Evolutionary conservation across 805 yeast genomes (phyloP), one percentile per base, ranked within the genome.

Genomic region (Metschnikowia vanudenii): DNA sequence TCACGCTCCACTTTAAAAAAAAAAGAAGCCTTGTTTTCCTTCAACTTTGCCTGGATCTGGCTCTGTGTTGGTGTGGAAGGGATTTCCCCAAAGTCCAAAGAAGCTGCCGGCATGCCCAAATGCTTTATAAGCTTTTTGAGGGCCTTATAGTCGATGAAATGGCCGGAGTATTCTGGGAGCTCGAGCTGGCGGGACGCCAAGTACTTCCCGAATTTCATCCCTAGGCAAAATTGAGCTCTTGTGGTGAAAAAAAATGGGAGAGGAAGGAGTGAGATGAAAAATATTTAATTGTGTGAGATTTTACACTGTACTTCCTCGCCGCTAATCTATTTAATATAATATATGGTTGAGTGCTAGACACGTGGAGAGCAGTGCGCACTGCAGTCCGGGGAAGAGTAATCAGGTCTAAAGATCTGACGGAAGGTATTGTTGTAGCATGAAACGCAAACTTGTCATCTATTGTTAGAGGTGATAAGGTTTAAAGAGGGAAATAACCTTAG

Each of bases 121-220:
- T 85, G 84, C 66, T 92, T 92, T 61, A 92, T 92, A 55, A 91
- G 78, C 75, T 92, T 94, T 66, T 92, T 92, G 48, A 92, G 72
- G 3, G 92, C 94, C 71, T 94, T 94, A 69, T 94, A 94, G 70
- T 94, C 90, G 62, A 94, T 92, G 71, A 92, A 94, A 63, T 88
- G 85, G 32, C 92, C 90, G 41, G 95, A 82, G 65, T 94, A 94
- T 66, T 94, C 99, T 10, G 98, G 98, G 49, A 92, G 74, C 65
- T 92, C 97, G 56, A 94, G 75, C 68, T 90, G 97, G 63, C 97
- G 81, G 36, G 95, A 86, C 53, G 96, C 98, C 63, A 94, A 75
- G 62, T 89, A 88, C 68, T 94, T 94, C 42, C 99, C 99, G 67
- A 90, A 94, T 75, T 94, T 94, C 99, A 73, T 26, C 9, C 10